These are phyloP conservation scores for Puccinia coronata DNA, from an alignment of 1,284 basidiomycete species.

Conservation along the genomic window DNA sequence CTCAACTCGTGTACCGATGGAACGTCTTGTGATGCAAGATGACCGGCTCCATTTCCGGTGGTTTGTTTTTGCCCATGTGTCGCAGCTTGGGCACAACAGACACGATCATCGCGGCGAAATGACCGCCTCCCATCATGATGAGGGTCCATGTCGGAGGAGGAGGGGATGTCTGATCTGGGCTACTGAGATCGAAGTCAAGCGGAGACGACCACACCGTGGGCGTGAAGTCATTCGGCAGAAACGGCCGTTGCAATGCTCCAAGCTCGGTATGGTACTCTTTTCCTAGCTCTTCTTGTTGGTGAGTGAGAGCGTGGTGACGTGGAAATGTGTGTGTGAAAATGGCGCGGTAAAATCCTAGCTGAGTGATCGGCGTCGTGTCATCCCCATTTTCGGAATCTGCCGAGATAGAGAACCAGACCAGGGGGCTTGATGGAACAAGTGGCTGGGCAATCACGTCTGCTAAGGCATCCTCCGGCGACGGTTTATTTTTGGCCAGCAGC, in stretches of 20 bases:
- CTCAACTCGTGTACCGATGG: slow-evolving; percentile 92
- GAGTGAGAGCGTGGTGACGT: not conserved
- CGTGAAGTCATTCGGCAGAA: not conserved
- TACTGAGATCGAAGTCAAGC: not conserved
- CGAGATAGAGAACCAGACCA: slow-evolving; percentile 33
- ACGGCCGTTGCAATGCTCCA: not conserved
- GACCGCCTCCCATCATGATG: slow-evolving; percentile 44
- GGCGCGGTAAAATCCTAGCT: slow-evolving; percentile 42
- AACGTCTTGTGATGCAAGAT: slow-evolving; percentile 92
- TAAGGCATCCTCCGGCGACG: no score
- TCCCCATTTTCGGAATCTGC: not conserved
- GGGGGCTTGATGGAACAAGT: slow-evolving; percentile 4
- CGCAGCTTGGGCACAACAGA: slow-evolving; percentile 2
- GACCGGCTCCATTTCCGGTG: slow-evolving; percentile 67
- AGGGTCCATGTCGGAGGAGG: slow-evolving; percentile 22
- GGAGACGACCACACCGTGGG: not conserved
- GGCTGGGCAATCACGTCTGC: no score
- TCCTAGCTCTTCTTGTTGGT: not conserved
- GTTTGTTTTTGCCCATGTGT: slow-evolving; percentile 29
- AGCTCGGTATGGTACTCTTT: not conserved
- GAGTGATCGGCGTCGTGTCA: not conserved
- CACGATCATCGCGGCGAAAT: slow-evolving; percentile 45
- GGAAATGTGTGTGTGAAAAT: slow-evolving; percentile 33
- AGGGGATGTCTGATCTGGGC: not conserved
- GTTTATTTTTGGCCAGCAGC: no score